Evolutionary conservation across 169 alveolate genomes (phyloP), one percentile per base, ranked within the genome.

Genomic region (Babesia ovata): DNA sequence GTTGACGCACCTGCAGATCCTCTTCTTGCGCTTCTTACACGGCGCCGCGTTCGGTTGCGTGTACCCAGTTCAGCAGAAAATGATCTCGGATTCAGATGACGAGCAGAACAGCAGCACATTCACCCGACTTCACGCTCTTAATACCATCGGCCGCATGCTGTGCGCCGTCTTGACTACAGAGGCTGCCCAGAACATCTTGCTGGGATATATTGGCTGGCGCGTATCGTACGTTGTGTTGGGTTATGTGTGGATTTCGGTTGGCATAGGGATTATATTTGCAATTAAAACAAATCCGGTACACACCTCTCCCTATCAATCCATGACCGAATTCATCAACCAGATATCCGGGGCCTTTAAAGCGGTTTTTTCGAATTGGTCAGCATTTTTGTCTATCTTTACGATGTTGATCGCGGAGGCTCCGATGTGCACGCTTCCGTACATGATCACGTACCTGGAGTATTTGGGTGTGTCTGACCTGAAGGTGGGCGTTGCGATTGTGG

Each of bases 361-460:
- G 50, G 50, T 45, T 10, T 45, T 45, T 16, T 7, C 19, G 10
- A 45, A 45, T 10, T 13, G 50, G 50, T 13, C 50, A 16, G n/a
- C 50, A 10, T 13, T 45, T 45, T n/a, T 78, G 24, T 46, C 58
- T 42, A 28, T 70, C 9, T 46, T 85, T 29, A 48, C 72, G 58
- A 70, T 90, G 60, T 72, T 93, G 70, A 77, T 92, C 33, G 93
- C 96, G n/a, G 92, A 96, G 22, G 92, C 93, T 33, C 97, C 98
- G 24, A 93, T 95, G 94, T 66, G 92, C 58, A 94, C 97, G 44
- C 82, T 94, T 53, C 84, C 94, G 52, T 95, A 93, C 84, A 93
- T 92, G 84, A 91, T 95, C n/a, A 86, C 93, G 95, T 92, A 87
- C 84, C 81, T 94, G 60, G 97, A 95, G 81, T 95, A 95, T 75